A percentile compares a stretch with the other conserved stretches of the same genome.
Conservation (phyloP, 768 basidiomycete genomes). For the Hericium alpestre region DNA sequence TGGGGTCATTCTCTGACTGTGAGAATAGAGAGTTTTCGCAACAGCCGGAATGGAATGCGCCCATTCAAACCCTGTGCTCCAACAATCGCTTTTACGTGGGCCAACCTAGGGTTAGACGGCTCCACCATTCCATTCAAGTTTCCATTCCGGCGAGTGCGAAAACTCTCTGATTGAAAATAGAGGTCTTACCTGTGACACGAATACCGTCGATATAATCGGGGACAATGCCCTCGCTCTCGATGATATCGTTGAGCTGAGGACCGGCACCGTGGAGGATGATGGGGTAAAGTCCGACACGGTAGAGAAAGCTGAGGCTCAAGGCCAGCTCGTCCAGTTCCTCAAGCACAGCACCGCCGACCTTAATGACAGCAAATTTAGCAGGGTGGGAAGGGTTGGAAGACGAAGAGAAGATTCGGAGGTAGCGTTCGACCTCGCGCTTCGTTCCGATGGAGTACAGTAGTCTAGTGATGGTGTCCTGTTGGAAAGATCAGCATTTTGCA, state of each 20-base stretch:
- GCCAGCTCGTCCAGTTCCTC: constrained; percentile 90
- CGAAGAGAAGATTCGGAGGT: constrained; percentile 96
- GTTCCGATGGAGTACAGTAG: constrained; percentile 94
- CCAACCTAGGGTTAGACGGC: no score
- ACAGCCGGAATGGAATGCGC: no score
- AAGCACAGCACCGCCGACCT: constrained; percentile 93
- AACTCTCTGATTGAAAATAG: not conserved
- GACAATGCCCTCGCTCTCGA: constrained; percentile 85
- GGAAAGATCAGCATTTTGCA: not conserved
- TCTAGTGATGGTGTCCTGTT: constrained; percentile 91
- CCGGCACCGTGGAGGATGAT: constrained; percentile 95
- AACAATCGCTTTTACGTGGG: no score
- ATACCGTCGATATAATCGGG: constrained; percentile 98
- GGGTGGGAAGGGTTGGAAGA: constrained; percentile 81
- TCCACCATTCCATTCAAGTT: no score
- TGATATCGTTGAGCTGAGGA: constrained; percentile 88
- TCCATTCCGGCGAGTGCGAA: no score
- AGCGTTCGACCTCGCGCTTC: constrained; percentile 94
- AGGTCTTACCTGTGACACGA: constrained; percentile 73
- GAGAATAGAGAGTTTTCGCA: no score
- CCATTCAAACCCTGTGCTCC: no score
- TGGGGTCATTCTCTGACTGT: not conserved
- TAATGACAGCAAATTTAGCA: constrained; percentile 95
- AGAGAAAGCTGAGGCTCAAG: constrained; percentile 90
- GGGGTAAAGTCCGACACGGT: constrained; percentile 95